phyloP scores from a whole-genome alignment of 176 grass and related monocot species.

The Lolium perenne region DNA sequence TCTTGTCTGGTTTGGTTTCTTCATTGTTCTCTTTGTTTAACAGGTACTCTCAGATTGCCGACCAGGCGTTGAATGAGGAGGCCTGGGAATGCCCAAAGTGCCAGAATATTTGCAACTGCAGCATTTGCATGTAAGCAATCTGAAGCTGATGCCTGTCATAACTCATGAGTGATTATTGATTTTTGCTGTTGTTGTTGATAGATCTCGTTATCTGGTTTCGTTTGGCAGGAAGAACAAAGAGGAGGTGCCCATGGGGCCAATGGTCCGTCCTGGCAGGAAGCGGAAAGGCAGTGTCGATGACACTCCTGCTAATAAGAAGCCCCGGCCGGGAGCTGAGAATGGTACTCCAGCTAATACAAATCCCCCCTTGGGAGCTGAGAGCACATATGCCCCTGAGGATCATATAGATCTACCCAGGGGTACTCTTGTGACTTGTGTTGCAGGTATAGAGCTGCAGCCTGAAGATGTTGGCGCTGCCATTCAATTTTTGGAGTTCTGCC shows the following conservation, averaged over 20 bases:
- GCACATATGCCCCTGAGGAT: constrained; percentile 16
- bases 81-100: too few species aligned
- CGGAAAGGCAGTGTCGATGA: constrained; percentile 16
- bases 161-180: too few species aligned
- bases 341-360: constrained; percentile 4
- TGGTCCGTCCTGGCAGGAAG: constrained; percentile 66
- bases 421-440: constrained; percentile 47
- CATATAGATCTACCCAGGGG: constrained; percentile 56
- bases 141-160: too few species aligned
- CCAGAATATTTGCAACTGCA: too few species aligned
- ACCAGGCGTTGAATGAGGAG: too few species aligned
- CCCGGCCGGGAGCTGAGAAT: constrained; percentile 50
- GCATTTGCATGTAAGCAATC: too few species aligned
- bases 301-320: constrained; percentile 21
- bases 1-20: too few species aligned
- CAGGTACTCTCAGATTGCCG: too few species aligned
- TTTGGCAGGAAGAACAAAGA: constrained; percentile 79
- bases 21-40: too few species aligned
- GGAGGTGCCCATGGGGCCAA: constrained; percentile 65
- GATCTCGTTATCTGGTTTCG: background rate
- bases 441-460: constrained; percentile 48
- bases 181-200: background rate
- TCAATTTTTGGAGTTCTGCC: constrained; percentile 81
- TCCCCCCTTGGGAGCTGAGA: background rate
- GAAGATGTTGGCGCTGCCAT: constrained; percentile 67